phyloP scores from a whole-genome alignment of 164 flowering plant genomes.

The Euptelea pleiosperma region DNA sequence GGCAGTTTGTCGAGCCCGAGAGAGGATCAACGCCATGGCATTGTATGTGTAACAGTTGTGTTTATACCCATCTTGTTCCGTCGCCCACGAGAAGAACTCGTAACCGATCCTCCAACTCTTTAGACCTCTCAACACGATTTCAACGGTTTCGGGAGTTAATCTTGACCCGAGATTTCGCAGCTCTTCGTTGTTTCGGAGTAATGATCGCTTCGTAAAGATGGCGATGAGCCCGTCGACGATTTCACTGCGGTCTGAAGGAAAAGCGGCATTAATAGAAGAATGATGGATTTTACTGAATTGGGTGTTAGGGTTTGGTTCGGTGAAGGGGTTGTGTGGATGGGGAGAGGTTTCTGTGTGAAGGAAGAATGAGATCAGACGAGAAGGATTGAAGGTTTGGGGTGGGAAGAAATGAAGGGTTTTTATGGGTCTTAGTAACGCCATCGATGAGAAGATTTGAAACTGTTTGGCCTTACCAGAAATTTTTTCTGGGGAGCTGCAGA shows the following conservation, averaged over 20 bases:
- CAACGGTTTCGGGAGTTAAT: conserved; percentile 54
- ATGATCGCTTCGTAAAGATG: conserved; percentile 38
- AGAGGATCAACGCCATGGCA: conserved; percentile 71
- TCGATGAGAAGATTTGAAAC: neutral
- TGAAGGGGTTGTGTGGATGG: neutral
- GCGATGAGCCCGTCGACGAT: conserved; percentile 29
- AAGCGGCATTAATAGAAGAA: neutral
- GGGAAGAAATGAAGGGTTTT: conserved; percentile 3
- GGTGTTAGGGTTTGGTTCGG: conserved; percentile 5
- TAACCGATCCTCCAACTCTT: conserved; percentile 53
- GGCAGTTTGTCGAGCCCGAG: conserved; percentile 54
- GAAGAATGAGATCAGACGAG: neutral
- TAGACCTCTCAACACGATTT: conserved; percentile 43
- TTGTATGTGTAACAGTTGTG: conserved; percentile 70
- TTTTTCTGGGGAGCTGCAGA: neutral
- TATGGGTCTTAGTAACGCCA: conserved; percentile 9
- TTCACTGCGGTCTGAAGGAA: conserved; percentile 1
- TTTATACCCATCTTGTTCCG: conserved; percentile 44
- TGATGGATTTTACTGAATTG: neutral
- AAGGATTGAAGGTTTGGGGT: conserved; percentile 5
- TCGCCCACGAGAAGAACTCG: conserved; percentile 71
- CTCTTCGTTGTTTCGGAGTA: conserved; percentile 27
- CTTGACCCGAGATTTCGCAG: conserved; percentile 30
- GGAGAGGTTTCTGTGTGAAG: neutral
- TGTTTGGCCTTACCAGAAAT: neutral